These are phyloP conservation scores for Aspergillus taichungensis DNA, from an alignment of 495 filamentous ascomycete genomes.

Conservation along the genomic window DNA sequence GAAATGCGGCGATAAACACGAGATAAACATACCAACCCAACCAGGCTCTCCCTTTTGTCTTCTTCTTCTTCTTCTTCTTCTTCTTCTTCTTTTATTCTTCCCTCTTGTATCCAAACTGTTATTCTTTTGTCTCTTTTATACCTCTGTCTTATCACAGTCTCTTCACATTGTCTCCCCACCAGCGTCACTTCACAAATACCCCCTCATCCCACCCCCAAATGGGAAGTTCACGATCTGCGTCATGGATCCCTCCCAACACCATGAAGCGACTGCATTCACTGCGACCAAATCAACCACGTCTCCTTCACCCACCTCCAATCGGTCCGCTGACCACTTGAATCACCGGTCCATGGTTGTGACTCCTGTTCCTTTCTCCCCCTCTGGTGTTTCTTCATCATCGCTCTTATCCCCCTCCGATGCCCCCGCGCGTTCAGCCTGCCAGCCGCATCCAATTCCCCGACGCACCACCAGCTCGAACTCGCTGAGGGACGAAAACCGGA, in stretches of 20 bases:
- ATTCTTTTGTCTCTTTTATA: neutral
- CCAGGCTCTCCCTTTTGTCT: constrained; percentile 7
- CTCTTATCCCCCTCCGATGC: constrained; percentile 24
- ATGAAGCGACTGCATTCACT: constrained; percentile 19
- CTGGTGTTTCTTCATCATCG: constrained; percentile 16
- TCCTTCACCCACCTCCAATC: constrained; percentile 10
- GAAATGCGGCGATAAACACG: too few species aligned
- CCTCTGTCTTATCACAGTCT: neutral
- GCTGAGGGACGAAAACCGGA: constrained; percentile 39
- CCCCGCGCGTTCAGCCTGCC: constrained; percentile 16
- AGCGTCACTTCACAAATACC: neutral
- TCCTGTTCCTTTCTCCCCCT: constrained; percentile 37
- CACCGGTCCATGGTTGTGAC: constrained; percentile 40
- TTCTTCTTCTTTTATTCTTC: neutral
- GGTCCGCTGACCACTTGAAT: constrained; percentile 31
- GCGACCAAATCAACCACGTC: constrained; percentile 12
- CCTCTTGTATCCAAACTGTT: neutral
- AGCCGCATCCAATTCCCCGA: constrained; percentile 27
- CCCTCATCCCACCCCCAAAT: constrained; percentile 6
- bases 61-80: constrained; percentile 6
- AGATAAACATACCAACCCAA: neutral
- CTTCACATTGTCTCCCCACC: neutral
- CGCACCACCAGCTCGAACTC: constrained; percentile 45
- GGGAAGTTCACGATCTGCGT: constrained; percentile 10
- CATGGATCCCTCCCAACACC: constrained; percentile 30